Conservation (phyloP, 1,284 basidiomycete species). For the Fomitopsis schrenkii region DNA sequence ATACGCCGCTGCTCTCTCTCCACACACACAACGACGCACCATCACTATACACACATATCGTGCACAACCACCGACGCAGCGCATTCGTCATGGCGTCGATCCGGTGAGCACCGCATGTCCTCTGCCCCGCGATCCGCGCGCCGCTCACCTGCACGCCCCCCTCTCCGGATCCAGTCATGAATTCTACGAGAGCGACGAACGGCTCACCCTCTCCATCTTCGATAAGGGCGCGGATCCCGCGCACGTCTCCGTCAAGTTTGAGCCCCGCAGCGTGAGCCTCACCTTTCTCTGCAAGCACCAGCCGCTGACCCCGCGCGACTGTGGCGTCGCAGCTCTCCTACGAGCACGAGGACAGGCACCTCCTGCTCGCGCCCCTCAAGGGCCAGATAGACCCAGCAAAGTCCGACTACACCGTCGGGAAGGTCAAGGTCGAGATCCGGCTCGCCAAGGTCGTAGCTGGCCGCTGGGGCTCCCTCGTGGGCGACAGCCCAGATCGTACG, state of each 20-base stretch:
- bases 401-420: slow-evolving; percentile 67
- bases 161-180: slow-evolving; percentile 56
- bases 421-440: slow-evolving; percentile 80
- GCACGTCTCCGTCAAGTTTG: slow-evolving; percentile 60
- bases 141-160: not conserved
- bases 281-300: not conserved
- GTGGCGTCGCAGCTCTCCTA: slow-evolving; percentile 48
- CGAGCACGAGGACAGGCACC: slow-evolving; percentile 56
- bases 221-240: slow-evolving; percentile 72
- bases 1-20: not conserved
- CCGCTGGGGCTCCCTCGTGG: slow-evolving; percentile 75
- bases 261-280: slow-evolving; percentile 52
- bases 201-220: slow-evolving; percentile 73
- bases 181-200: slow-evolving; percentile 83
- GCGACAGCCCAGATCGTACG: slow-evolving; percentile 73
- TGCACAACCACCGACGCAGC: not conserved
- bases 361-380: slow-evolving; percentile 72
- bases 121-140: not conserved
- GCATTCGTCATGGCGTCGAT: slow-evolving; percentile 1
- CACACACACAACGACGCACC: not conserved
- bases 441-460: slow-evolving; percentile 60
- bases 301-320: slow-evolving; percentile 1
- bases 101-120: not conserved
- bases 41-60: not conserved
- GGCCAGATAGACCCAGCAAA: slow-evolving; percentile 70